These are phyloP conservation scores for Zymoseptoria crescenta DNA, from an alignment of 2,329 filamentous ascomycete genomes.

Conservation along the genomic window DNA sequence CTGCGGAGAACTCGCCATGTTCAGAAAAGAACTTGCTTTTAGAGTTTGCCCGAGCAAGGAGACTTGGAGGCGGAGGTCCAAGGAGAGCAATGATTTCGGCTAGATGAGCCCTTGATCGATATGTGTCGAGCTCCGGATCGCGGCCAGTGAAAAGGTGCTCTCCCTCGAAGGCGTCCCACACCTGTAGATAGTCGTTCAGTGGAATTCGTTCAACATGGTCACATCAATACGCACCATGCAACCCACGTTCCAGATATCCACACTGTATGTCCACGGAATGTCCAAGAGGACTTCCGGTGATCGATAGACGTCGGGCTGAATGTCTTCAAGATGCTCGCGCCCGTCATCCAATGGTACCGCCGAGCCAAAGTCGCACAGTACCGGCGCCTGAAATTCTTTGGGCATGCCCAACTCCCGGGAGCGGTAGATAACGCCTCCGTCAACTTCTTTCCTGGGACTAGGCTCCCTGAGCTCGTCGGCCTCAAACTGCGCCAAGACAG, in stretches of 20 bases:
- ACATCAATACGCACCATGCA: background rate
- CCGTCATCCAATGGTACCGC: slow-evolving; percentile 2
- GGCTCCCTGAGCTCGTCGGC: slow-evolving; percentile 9
- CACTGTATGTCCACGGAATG: slow-evolving; percentile 28
- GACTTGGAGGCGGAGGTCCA: slow-evolving; percentile 13
- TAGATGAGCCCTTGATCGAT: slow-evolving; percentile 21
- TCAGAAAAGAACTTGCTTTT: slow-evolving; percentile 1
- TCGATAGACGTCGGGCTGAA: slow-evolving; percentile 30
- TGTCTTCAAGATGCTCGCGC: slow-evolving; percentile 19
- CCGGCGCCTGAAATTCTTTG: slow-evolving; percentile 7
- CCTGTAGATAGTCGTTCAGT: slow-evolving; percentile 11
- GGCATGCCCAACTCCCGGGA: slow-evolving; percentile 12
- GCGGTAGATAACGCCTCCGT: slow-evolving; percentile 12
- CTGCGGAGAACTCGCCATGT: background rate
- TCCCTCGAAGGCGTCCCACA: slow-evolving; percentile 33
- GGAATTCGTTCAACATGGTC: background rate
- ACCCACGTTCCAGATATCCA: slow-evolving; percentile 34
- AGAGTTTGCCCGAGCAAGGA: slow-evolving; percentile 6
- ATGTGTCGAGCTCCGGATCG: slow-evolving; percentile 17
- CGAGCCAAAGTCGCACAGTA: slow-evolving; percentile 18
- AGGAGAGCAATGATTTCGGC: slow-evolving; percentile 21
- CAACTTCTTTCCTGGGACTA: slow-evolving; percentile 13
- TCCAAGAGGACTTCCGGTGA: slow-evolving; percentile 32
- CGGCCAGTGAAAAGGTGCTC: slow-evolving; percentile 28
- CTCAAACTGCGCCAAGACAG: slow-evolving; percentile 13